Evolutionary conservation across 1,139 yeast genomes (phyloP), one percentile per base, ranked within the genome.

Genomic region (Blastobotrys persicus): DNA sequence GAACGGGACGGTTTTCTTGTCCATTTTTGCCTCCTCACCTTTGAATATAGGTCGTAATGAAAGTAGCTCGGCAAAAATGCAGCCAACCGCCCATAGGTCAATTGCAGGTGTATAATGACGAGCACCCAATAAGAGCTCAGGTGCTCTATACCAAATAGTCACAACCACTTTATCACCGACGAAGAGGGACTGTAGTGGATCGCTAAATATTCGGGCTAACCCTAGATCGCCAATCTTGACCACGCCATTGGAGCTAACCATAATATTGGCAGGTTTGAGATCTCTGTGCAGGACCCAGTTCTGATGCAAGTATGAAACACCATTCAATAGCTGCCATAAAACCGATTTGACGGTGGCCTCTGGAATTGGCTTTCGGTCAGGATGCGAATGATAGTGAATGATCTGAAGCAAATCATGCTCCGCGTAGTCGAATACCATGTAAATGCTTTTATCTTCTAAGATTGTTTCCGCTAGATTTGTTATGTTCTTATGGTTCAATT

Each of bases 81-180:
- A 92, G 0, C 98, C 98, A 7, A 89, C 88, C 0, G 98, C 97
- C 98, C 98, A 92, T 47, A 88, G 68, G 68, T 92, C 98, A 42
- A 92, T 85, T 0, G 98, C 92, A 0, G 98, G 96, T 0, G 97
- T 86, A 64, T 92, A 92, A 69, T 92, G 96, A 44, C 96, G 73
- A 1, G 96, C 89, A 0, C 98, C 98, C 35, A 92, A 70, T 37
- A 92, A 72, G 42, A 92, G 72, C 65, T 92, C 98, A 0, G 98
- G 98, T 0, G 98, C 97, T 56, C 98, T 76, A 66, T 92, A 92
- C 98, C 98, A 92, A 53, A 92, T 92, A 0, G 98, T 92, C 7
- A 92, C 98, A 48, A 92, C 98, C 16, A 94, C 97, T 68, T 92
- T 92, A 68, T 92, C 98, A 31, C 98, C 98, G 9, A 94, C 80